Evolutionary conservation across 2,329 filamentous ascomycete species (phyloP), one percentile per base, ranked within the genome.

Genomic region (Alternaria sp.): DNA sequence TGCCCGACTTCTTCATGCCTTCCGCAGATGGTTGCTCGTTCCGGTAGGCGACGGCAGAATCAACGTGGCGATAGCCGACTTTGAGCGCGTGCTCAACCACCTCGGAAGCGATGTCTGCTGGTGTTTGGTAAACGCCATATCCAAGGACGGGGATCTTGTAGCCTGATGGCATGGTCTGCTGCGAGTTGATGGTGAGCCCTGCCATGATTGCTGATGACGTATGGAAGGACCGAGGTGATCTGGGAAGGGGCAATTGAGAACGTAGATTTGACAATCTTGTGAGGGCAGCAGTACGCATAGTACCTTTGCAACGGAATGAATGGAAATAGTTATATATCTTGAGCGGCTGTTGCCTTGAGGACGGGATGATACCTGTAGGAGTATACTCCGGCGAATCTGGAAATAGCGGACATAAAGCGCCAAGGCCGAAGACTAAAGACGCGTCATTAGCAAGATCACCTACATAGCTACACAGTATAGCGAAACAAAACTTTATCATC

Each of bases 21-120:
- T 87, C 82, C 6, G 90, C 89, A 36, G 93, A 89, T 70, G 90
- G 84, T 12, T 81, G 77, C 75, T 93, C 91, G 68, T 93, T 93
- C 59, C 81, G 85, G 77, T 93, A 93, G 70, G 88, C 5, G 6
- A 79, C 77, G 2, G 91, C 91, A 0, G 89, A 86, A 78, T 91
- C 89, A 49, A 91, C 86, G 71, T 90, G 88, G 30, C 88, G 84
- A 74, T 90, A 91, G 9, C 88, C 88, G 11, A 77, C 76, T 45
- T 84, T 81, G 54, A 91, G 79, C 2, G 89, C 91, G 40, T 90
- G 87, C 12, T 82, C 67, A 8, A 87, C 86, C 1, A 90, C 86
- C 26, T 84, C 82, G 70, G 88, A 85, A n/a, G 86, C 85, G 6
- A 86, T 77, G 61, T 85, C 83, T 21, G 86, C 82, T 12, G 88